Evolutionary conservation across 208 protist species (phyloP).

Genomic region (Tritrichomonas foetus): DNA sequence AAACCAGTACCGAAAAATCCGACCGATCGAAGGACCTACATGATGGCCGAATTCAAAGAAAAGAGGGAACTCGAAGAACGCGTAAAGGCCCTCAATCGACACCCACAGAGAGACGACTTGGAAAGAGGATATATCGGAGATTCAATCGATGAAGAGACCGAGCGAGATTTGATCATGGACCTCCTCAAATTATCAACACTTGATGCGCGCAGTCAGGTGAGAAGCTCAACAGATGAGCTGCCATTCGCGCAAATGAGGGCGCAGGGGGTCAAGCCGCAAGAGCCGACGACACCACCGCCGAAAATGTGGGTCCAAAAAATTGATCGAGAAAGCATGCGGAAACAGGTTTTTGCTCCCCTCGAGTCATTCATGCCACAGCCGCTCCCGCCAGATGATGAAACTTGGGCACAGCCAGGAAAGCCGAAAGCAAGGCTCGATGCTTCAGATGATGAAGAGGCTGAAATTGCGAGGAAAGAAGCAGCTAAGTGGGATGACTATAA

Average conservation of each 20-base stretch:
- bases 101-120: not conserved
- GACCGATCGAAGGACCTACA: not conserved
- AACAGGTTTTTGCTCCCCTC: slow-evolving; percentile 10
- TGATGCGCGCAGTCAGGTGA: not conserved
- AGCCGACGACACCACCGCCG: not conserved
- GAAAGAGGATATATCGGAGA: slow-evolving; percentile 5
- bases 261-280: not conserved
- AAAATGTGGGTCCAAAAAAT: not conserved
- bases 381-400: slow-evolving; percentile 36
- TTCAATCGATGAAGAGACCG: not conserved
- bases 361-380: not conserved
- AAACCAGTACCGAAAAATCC: not conserved
- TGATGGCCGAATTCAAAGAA: not conserved
- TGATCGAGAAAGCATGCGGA: not conserved
- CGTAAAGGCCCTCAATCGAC: not conserved
- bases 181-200: not conserved
- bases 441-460: not conserved
- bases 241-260: not conserved
- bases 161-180: not conserved
- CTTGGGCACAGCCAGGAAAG: not conserved
- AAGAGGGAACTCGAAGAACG: not conserved
- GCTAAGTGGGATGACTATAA: slow-evolving; percentile 23
- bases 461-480: not conserved
- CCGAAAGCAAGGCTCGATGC: not conserved
- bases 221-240: not conserved